Percentiles rank a stretch among this genome's conserved stretches.
Conservation (phyloP, 768 basidiomycete species). For the Pluteus cervinus region DNA sequence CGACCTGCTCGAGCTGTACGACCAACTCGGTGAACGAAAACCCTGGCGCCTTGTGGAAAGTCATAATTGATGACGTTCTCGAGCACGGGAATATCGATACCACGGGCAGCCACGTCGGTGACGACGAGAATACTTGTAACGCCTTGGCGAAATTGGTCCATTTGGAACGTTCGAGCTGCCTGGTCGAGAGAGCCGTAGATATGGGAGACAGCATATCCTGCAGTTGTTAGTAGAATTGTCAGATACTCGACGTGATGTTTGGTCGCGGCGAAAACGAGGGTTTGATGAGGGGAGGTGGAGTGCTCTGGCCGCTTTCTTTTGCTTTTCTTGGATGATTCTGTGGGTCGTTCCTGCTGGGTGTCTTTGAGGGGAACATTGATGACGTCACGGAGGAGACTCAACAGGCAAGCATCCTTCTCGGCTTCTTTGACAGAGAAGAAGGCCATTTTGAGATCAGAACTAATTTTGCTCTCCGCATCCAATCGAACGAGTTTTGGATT, state of each 20-base stretch:
- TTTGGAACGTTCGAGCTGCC: slow-evolving; percentile 79
- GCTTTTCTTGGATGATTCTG: too few species aligned
- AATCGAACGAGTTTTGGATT: slow-evolving; percentile 95
- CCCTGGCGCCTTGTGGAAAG: slow-evolving; percentile 88
- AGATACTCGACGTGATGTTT: slow-evolving; percentile 99
- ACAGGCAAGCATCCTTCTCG: slow-evolving; percentile 91
- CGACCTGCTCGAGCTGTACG: slow-evolving; percentile 94
- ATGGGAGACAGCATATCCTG: slow-evolving; percentile 86
- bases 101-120: slow-evolving; percentile 96
- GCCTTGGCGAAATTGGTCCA: slow-evolving; percentile 84
- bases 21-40: slow-evolving; percentile 96
- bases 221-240: slow-evolving; percentile 63
- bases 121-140: slow-evolving; percentile 84
- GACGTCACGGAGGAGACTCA: slow-evolving; percentile 80
- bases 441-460: slow-evolving; percentile 86
- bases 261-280: slow-evolving; percentile 91
- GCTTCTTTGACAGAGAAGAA: slow-evolving; percentile 90
- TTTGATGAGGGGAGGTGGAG: slow-evolving; percentile 75
- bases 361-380: slow-evolving; percentile 68
- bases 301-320: slow-evolving; percentile 49
- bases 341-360: slow-evolving; percentile 32
- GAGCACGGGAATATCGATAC: slow-evolving; percentile 94
- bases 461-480: slow-evolving; percentile 95
- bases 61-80: slow-evolving; percentile 98
- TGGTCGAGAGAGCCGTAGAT: slow-evolving; percentile 97